Conservation (phyloP, 1,139 yeast genomes). For the Saccharomycopsis crataegensis region DNA sequence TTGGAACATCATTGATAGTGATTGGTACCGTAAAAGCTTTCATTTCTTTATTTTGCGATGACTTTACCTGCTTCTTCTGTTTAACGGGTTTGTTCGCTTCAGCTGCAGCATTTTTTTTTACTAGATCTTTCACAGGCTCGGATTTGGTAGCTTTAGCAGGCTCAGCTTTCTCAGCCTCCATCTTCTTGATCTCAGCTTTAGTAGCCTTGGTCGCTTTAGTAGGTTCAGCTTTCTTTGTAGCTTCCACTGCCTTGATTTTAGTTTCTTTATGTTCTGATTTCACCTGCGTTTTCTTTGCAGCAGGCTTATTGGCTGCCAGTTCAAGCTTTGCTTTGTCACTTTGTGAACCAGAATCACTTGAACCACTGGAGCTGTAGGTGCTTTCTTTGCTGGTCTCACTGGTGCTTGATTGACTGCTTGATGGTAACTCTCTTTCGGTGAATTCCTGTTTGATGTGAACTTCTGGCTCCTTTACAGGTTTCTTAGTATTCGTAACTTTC, state of each 20-base stretch:
- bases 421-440: too few relatives aligned
- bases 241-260: background rate
- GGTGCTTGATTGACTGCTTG: too few relatives aligned
- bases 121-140: background rate
- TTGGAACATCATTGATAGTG: too few relatives aligned
- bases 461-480: too few relatives aligned
- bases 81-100: background rate
- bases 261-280: background rate
- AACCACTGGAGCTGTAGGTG: too few relatives aligned
- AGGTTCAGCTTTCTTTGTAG: background rate
- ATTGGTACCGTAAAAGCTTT: background rate
- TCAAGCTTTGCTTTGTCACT: too few relatives aligned
- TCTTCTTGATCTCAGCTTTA: background rate
- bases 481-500: too few relatives aligned
- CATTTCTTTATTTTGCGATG: background rate
- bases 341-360: too few relatives aligned
- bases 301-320: too few relatives aligned
- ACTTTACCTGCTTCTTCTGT: background rate
- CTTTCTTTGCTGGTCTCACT: too few relatives aligned
- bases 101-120: background rate
- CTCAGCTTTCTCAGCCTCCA: background rate
- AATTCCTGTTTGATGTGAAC: too few relatives aligned
- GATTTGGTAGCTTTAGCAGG: slow-evolving; percentile 2
- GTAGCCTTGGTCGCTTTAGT: background rate
- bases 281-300: background rate